Evolutionary conservation across 371 early-diverging fungal genomes (phyloP), one percentile per base, ranked within the genome.

Genomic region (Batrachochytrium dendrobatidis): DNA sequence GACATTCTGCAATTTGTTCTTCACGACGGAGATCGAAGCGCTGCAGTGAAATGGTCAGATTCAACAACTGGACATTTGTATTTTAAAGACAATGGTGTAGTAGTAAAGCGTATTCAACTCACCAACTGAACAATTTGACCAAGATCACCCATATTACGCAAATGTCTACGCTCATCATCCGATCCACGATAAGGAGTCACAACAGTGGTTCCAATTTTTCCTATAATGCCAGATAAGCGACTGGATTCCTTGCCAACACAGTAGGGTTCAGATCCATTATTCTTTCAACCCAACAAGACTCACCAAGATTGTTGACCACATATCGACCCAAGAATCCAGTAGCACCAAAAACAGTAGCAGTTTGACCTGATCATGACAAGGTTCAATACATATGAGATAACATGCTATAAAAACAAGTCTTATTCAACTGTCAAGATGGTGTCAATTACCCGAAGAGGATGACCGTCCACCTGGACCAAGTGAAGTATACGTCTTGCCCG

Each of bases 251-350:
- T n/a, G n/a, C n/a, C n/a, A 8, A 56, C 10, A 12, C 50, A 7
- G 55, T 20, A 43, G 18, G 48, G 22, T 2, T 12, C 56, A 44
- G 46, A 31, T 18, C 45, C 25, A 22, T 18, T 73, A 58, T 45
- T 45, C 32, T 1, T 48, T 22, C 48, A 15, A 1, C 18, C 1
- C 22, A 10, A 22, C 15, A 33, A 55, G 55, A 34, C 61, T 56
- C 79, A 89, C 91, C 92, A 45, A 95, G 83, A 63, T 87, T 86
- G 70, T 86, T 86, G 44, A 95, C 91, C 48, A 97, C 75, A 66
- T 95, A 95, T 50, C 96, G 87, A 53, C 95, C 96, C 30, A 95
- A 80, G 75, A 94, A 95, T 48, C 98, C 98, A 45, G 92, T 94
- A 74, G 87, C 86, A 30, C 98, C 98, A 73, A 95, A 94, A 18